Evolutionary conservation across 2,329 filamentous ascomycete genomes (phyloP).

Genomic region (Trichoderma afroharzianum): DNA sequence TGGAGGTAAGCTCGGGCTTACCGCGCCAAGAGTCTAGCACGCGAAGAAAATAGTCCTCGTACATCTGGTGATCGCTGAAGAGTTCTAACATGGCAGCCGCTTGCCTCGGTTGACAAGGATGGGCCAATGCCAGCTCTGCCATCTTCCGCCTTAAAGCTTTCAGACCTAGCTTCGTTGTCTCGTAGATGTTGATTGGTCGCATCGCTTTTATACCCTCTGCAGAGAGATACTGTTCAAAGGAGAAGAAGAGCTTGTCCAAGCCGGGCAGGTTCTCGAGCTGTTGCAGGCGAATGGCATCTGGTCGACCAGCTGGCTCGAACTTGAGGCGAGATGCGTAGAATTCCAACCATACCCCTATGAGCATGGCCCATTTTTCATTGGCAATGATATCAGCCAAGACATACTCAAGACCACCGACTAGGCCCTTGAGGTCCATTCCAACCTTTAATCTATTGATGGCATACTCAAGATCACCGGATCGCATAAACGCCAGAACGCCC

Average conservation of each 20-base stretch:
- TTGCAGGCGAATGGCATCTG: constrained; percentile 21
- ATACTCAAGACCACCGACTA: constrained; percentile 42
- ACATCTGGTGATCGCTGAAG: constrained; percentile 38
- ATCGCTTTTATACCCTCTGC: constrained; percentile 25
- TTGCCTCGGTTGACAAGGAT: constrained; percentile 33
- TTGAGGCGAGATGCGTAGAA: constrained; percentile 28
- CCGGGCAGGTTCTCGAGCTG: constrained; percentile 27
- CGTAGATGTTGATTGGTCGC: constrained; percentile 24
- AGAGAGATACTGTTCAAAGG: constrained; percentile 33
- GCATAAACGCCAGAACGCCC: constrained; percentile 41
- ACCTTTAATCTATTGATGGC: constrained; percentile 41
- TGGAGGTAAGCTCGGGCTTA: constrained; percentile 28
- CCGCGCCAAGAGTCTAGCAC: constrained; percentile 31
- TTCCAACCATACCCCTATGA: constrained; percentile 37
- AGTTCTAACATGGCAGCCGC: constrained; percentile 39
- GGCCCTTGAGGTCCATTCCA: constrained; percentile 33
- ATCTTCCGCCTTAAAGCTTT: constrained; percentile 30
- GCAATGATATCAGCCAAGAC: constrained; percentile 41
- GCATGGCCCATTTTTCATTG: constrained; percentile 33
- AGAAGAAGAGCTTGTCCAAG: constrained; percentile 32
- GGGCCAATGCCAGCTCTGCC: constrained; percentile 30
- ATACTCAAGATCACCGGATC: constrained; percentile 34
- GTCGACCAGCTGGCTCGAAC: constrained; percentile 5
- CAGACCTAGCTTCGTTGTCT: constrained; percentile 25
- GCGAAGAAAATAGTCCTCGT: constrained; percentile 41